A percentile compares a stretch with the other conserved stretches of the same genome.
Conservation (phyloP, 352 stramenopile genomes). For the Phytophthora constricta region DNA sequence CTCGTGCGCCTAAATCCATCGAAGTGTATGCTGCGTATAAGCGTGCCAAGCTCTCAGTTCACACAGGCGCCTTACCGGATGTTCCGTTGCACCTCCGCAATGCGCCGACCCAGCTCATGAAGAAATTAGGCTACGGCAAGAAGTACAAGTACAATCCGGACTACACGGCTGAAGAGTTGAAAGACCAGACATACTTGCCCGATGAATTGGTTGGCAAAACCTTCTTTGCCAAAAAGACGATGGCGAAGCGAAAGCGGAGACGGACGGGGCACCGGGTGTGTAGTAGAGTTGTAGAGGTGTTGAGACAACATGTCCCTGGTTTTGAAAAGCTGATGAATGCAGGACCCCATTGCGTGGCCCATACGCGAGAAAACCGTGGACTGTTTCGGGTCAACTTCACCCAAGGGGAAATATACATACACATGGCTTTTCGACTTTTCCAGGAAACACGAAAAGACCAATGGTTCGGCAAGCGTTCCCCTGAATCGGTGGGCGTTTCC, state of each 20-base stretch:
- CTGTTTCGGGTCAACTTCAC: too few species aligned
- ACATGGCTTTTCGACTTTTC: constrained; percentile 21
- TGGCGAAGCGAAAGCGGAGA: constrained; percentile 23
- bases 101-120: constrained; percentile 82
- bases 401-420: not conserved
- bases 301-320: not conserved
- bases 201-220: constrained; percentile 61
- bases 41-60: constrained; percentile 70
- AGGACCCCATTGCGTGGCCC: too few species aligned
- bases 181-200: constrained; percentile 88
- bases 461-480: not conserved
- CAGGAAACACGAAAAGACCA: too few species aligned
- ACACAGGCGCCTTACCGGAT: constrained; percentile 61
- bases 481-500: not conserved
- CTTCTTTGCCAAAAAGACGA: constrained; percentile 51
- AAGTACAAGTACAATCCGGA: constrained; percentile 89
- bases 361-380: constrained; percentile 20
- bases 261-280: constrained; percentile 10
- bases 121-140: constrained; percentile 75
- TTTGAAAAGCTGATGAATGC: not conserved
- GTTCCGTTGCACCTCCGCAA: constrained; percentile 87
- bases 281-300: not conserved
- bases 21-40: constrained; percentile 88
- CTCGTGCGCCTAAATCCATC: constrained; percentile 84
- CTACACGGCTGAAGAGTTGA: constrained; percentile 65